These are phyloP conservation scores for Pyrenochaeta sp. DNA, from an alignment of 2,329 filamentous ascomycete species.

Conservation along the genomic window DNA sequence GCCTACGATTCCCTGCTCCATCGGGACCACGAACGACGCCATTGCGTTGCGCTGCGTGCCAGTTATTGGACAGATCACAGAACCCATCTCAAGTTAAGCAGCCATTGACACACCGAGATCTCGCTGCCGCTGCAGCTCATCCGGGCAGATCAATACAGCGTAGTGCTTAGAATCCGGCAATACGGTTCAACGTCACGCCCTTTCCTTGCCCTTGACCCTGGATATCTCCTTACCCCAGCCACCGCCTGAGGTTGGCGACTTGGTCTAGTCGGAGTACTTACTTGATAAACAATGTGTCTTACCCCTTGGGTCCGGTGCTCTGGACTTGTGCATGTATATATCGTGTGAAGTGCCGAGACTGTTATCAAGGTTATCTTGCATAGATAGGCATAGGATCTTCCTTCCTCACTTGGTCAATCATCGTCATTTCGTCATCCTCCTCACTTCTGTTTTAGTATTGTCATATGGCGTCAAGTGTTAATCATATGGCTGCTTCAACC, in stretches of 20 bases:
- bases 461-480: not conserved
- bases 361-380: constrained; percentile 36
- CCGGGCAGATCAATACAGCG: constrained; percentile 32
- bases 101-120: constrained; percentile 34
- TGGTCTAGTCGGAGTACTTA: constrained; percentile 20
- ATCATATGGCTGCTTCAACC: constrained; percentile 22
- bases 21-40: constrained; percentile 30
- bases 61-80: constrained; percentile 33
- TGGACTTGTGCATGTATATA: constrained; percentile 45
- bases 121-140: constrained; percentile 31
- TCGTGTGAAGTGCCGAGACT: constrained; percentile 36
- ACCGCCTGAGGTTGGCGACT: constrained; percentile 26
- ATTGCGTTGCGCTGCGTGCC: constrained; percentile 21
- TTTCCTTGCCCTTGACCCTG: constrained; percentile 25
- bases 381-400: constrained; percentile 22
- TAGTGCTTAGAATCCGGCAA: constrained; percentile 37
- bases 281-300: constrained; percentile 47
- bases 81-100: constrained; percentile 26
- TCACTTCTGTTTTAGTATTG: constrained; percentile 3
- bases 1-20: constrained; percentile 30
- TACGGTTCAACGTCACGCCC: constrained; percentile 42
- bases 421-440: constrained; percentile 11
- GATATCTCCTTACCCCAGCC: constrained; percentile 30
- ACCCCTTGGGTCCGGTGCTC: constrained; percentile 36
- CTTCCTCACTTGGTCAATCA: constrained; percentile 22